Base-by-base conservation (phyloP, 495 filamentous ascomycete genomes). In the Schizothecium vesticola region DNA sequence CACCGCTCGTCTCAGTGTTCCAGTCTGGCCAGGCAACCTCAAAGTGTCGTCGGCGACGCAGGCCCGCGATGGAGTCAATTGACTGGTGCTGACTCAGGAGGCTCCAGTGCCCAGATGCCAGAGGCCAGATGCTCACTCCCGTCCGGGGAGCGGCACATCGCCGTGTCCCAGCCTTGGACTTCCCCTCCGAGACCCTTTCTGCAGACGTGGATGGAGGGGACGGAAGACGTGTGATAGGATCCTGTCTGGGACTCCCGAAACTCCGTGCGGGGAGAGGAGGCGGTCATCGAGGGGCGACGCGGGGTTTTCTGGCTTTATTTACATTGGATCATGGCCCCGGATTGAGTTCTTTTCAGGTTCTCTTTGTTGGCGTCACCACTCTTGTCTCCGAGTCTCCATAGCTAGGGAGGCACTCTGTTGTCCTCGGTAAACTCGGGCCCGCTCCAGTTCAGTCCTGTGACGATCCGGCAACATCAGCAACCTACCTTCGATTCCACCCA, bases 151-250 rank as follows among this genome's bases (percentile, higher is more conserved):
- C 62, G 62, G 21, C 62, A 24, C 43, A 51, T 51, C 43, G 43
- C 43, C 36, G 36, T 19, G 36, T 19, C 16, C 43, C 43, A 51
- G 43, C 43, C 36, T 51, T 51, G 43, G 36, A 8, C 43, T 10
- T 21, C 62, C 24, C 24, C 51, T 9, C 62, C 24, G 62, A 64
- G 62, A 64, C 62, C 62, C 62, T 64, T 24, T 25, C 58, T 59
- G 58, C 58, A 59, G 58, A 4, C 31, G 58, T 16, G 58, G 13
- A 28, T 25, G 58, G 23, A 56, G 51, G 21, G 43, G 9, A 25
- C 51, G 31, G 62, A 64, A 64, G 21, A 51, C 0, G 16, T n/a
- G 16, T 51, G 62, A 36, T n/a, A 33, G 33, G 62, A 56, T 33
- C 62, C 13, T 64, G 31, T 56, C 33, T 19, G 33, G 22, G 11